Base-by-base conservation (phyloP, 2,329 filamentous ascomycete species). In the Neofusicoccum sp. region DNA sequence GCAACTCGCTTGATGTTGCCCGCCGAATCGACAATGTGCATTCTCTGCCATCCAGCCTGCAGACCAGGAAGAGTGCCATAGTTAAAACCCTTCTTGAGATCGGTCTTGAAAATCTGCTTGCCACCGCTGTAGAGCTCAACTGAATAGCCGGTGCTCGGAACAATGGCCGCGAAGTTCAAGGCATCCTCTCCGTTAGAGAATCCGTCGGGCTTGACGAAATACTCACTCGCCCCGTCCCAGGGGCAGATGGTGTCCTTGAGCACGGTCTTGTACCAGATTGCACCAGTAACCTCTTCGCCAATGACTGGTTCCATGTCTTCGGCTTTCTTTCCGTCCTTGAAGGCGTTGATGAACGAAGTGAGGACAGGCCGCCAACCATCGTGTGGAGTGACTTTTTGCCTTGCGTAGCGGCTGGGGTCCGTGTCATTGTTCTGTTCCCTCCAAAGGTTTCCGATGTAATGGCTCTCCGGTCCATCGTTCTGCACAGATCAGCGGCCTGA, bases 401-500 rank as follows among this genome's bases (percentile, higher is more conserved):
- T 70, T 41, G 68, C 69, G 56, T 76, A 76, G 1, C 36, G 40
- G 3, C 7, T 2, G 4, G 59, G 36, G 7, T 30, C 16, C 1
- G 49, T 26, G 20, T 66, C 62, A 6, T 67, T 61, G 54, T 72
- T 70, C 16, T 68, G 67, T 51, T 75, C 72, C 5, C 65, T 56
- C 68, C 70, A 73, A 28, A 69, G 65, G 11, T 68, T 68, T 20
- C 73, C 73, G 34, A 76, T 69, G 63, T 76, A 76, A 62, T 76
- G 75, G 60, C 67, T 69, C 58, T 75, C 73, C 12, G 71, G 69
- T 1, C 69, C 73, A 56, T 75, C 71, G 59, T 75, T 74, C 24
- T 45, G 12, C 12, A 20, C 20, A 20, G 20, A 20, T 20, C 20
- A 20, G 20, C 20, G 20, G 20, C 20, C 2, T 20, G 20, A 20